Base-by-base conservation (phyloP, 2,329 filamentous ascomycete genomes). In the Elsinoe perseae region DNA sequence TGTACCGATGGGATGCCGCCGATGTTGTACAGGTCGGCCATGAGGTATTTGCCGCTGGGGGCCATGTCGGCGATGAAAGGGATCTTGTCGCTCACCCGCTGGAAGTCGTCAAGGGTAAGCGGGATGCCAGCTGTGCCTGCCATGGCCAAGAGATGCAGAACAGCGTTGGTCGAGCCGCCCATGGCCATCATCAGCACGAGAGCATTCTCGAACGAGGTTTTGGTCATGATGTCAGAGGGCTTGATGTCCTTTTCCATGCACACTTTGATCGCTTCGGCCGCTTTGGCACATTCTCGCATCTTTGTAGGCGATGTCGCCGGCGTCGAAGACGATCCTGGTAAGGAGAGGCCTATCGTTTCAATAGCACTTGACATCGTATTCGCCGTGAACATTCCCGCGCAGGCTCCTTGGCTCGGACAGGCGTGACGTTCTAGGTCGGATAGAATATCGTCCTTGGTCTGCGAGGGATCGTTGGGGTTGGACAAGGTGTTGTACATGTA, bases 321-420 rank as follows among this genome's bases (percentile, higher is more conserved):
- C 55, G 84, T 93, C 1, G 87, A 91, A 0, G 87, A 91, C 0
- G 88, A 93, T 1, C 89, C 89, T 0, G 90, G 89, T 6, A 95
- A 77, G 0, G 84, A 84, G 27, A 95, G 77, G 25, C 90, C 90
- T 79, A 95, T 89, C 40, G 87, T 88, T 74, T 95, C 89, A 61
- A 95, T 89, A 12, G 87, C 88, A 0, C 87, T 92, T 3, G 89
- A 87, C 88, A 95, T 92, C 21, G 89, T 95, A 73, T 95, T 95
- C 61, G 90, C 90, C 0, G 90, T 95, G 74, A 90, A 95, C 90
- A 95, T 95, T 16, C 91, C 89, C 46, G 89, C 89, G 61, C 89
- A 95, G 1, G 88, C 90, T 27, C 89, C 89, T 1, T 83, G 81
- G 7, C 83, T 82, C 1, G 86, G 86, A 68, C 90, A 95, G 1